A percentile compares a stretch with the other conserved stretches of the same genome.
Evolutionary conservation across 306 rosid species (phyloP).

Genomic region (Cucumis sativus): DNA sequence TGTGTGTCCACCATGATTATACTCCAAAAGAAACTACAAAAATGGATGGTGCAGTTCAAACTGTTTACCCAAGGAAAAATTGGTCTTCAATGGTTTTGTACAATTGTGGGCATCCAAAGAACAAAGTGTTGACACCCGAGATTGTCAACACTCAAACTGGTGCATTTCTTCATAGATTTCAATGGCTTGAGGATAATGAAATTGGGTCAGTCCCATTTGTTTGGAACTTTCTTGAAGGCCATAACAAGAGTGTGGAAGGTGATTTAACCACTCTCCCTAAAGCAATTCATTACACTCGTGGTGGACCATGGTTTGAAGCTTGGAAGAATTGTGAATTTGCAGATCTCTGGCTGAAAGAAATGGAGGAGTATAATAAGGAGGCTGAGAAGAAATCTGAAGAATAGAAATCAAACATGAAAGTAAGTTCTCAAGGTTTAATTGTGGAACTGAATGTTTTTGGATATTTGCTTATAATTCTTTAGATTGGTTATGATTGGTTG

Average conservation of each 20-base stretch:
- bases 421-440: neutral
- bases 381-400: constrained; percentile 18
- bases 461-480: constrained; percentile 4
- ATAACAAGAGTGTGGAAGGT: constrained; percentile 37
- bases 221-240: constrained; percentile 71
- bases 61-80: constrained; percentile 61
- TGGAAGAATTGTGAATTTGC: constrained; percentile 71
- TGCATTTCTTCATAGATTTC: constrained; percentile 64
- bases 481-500: neutral
- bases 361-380: constrained; percentile 30
- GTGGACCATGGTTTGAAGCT: constrained; percentile 74
- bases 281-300: constrained; percentile 61
- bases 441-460: neutral
- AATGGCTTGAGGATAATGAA: constrained; percentile 59
- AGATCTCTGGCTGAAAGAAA: constrained; percentile 51
- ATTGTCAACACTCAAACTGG: constrained; percentile 48
- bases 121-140: constrained; percentile 37
- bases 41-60: constrained; percentile 69
- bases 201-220: constrained; percentile 58
- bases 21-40: constrained; percentile 58
- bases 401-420: constrained; percentile 8
- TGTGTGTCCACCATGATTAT: constrained; percentile 69
- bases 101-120: constrained; percentile 56
- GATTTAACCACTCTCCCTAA: constrained; percentile 39
- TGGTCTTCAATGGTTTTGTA: constrained; percentile 75